Conservation (phyloP, 2,329 filamentous ascomycete genomes). For the Penicillium sp. region DNA sequence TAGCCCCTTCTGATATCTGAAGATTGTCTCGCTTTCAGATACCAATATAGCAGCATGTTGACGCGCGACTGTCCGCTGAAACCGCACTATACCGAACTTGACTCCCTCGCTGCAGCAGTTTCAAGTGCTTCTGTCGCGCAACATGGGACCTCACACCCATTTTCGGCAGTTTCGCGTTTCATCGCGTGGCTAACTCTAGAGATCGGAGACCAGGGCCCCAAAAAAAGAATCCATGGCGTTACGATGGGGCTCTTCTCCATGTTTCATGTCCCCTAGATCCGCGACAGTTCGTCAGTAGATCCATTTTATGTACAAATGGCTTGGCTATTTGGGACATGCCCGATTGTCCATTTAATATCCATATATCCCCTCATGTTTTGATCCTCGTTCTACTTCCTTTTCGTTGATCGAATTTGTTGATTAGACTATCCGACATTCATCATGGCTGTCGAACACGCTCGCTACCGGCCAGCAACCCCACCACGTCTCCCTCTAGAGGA, state of each 20-base stretch:
- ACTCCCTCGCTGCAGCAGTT: conserved; percentile 18
- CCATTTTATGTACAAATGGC: conserved; percentile 26
- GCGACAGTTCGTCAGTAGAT: conserved; percentile 26
- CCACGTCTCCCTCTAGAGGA: conserved; percentile 40
- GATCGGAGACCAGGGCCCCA: conserved; percentile 28
- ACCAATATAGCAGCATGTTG: conserved; percentile 45
- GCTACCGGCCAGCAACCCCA: conserved; percentile 48
- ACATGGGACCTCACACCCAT: conserved; percentile 18
- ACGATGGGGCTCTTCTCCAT: conserved; percentile 36
- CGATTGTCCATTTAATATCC: conserved; percentile 43
- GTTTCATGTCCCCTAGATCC: conserved; percentile 43
- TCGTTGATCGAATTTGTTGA: neutral
- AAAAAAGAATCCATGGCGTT: conserved; percentile 32
- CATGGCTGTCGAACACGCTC: conserved; percentile 45
- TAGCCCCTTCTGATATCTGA: conserved; percentile 28
- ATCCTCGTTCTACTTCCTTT: conserved; percentile 3
- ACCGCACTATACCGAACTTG: conserved; percentile 27
- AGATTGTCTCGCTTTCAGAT: conserved; percentile 27
- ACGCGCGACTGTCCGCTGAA: conserved; percentile 43
- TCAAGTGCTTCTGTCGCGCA: conserved; percentile 29
- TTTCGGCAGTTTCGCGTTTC: conserved; percentile 31
- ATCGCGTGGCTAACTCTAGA: conserved; percentile 19
- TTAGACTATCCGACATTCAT: conserved; percentile 24
- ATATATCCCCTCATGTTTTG: conserved; percentile 28
- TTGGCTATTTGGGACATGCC: conserved; percentile 21